A percentile compares a stretch with the other conserved stretches of the same genome.
phyloP scores from a whole-genome alignment of 2,329 filamentous ascomycete genomes.

The Davidsoniella virescens region DNA sequence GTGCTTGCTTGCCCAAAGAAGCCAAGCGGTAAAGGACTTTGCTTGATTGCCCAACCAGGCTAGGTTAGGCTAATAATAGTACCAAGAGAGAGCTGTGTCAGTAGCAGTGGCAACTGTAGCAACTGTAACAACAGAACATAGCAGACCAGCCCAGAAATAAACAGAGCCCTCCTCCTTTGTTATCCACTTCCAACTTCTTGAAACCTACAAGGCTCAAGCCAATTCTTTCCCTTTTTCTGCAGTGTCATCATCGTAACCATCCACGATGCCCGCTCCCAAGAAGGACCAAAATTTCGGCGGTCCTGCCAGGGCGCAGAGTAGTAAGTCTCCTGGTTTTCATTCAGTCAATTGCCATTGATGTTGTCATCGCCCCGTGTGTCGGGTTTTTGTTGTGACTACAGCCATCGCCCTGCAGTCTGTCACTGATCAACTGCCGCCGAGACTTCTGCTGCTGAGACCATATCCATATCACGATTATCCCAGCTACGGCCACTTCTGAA shows the following conservation, averaged over 20 bases:
- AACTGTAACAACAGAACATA: too few relatives aligned
- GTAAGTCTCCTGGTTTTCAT: conserved; percentile 16
- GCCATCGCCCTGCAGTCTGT: not conserved
- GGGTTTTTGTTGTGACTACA: conserved; percentile 8
- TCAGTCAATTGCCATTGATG: too few relatives aligned
- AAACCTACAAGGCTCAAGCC: not conserved
- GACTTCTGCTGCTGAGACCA: not conserved
- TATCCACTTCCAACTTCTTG: too few relatives aligned
- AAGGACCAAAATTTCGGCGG: conserved; percentile 20
- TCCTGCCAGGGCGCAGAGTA: conserved; percentile 21
- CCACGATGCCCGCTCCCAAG: conserved; percentile 24
- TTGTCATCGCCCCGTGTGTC: not conserved
- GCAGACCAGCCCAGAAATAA: too few relatives aligned
- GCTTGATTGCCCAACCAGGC: too few relatives aligned
- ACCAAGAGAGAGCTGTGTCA: too few relatives aligned
- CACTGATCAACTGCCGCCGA: not conserved
- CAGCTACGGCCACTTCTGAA: not conserved
- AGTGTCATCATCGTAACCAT: conserved; percentile 4
- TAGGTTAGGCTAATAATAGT: too few relatives aligned
- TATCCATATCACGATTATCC: not conserved
- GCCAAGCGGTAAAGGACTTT: too few relatives aligned
- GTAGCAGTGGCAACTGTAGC: too few relatives aligned
- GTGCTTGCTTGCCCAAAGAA: too few relatives aligned
- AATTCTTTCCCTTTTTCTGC: conserved; percentile 6
- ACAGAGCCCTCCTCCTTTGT: too few relatives aligned